Evolutionary conservation across 257 asterid genomes (phyloP).

Genomic region (Solanum pinnatisectum): DNA sequence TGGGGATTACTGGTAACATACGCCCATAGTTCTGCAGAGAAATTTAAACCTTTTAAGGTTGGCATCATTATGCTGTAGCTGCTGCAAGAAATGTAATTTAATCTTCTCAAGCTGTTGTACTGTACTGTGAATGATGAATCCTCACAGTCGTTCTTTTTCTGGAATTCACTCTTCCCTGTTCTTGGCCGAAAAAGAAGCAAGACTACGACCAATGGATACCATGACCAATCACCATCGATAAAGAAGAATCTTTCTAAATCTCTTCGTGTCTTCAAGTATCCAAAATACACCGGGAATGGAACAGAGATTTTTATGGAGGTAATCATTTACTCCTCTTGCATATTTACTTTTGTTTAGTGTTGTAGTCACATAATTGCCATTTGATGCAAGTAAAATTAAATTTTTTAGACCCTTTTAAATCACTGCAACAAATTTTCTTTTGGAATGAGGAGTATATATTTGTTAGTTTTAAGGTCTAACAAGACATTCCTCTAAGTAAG

Average conservation of each 20-base stretch:
- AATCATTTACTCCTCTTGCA: neutral
- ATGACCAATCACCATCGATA: no score
- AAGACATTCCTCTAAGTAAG: neutral
- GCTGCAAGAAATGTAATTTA: neutral
- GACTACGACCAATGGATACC: no score
- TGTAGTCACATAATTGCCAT: neutral
- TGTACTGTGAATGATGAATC: neutral
- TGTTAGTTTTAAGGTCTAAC: neutral
- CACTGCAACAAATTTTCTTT: neutral
- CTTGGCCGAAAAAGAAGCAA: no score
- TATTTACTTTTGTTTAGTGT: neutral
- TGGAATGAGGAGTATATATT: neutral
- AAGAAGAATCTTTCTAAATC: no score
- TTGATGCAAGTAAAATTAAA: neutral
- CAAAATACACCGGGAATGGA: neutral
- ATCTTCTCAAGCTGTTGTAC: neutral
- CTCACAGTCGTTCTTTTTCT: neutral
- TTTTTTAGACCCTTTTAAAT: neutral
- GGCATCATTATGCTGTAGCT: neutral
- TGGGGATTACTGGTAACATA: constrained; percentile 47
- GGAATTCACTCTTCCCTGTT: neutral
- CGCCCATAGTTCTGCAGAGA: neutral
- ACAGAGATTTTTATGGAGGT: neutral
- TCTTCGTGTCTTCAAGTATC: neutral
- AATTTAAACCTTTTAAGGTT: neutral